phyloP scores from a whole-genome alignment of 768 basidiomycete species.

The Russula emetica region DNA sequence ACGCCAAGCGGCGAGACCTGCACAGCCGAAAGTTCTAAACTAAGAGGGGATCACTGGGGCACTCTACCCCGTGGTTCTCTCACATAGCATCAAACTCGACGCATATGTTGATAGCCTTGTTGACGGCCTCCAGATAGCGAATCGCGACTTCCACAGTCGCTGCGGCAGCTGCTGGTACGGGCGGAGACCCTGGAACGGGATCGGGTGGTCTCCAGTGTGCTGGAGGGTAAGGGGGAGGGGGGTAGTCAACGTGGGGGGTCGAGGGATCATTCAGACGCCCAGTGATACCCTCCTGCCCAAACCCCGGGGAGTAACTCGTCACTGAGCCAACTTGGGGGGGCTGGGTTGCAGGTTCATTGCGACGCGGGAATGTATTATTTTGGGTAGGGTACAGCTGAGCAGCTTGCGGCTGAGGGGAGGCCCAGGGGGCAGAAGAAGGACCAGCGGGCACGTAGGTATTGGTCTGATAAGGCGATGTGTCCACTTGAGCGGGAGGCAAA shows the following conservation, averaged over 20 bases:
- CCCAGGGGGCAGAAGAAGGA: neutral
- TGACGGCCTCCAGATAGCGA: conserved; percentile 16
- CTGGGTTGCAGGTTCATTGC: neutral
- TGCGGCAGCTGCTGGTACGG: neutral
- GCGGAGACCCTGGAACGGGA: neutral
- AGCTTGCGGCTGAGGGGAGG: neutral
- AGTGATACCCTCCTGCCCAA: neutral
- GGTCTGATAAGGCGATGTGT: neutral
- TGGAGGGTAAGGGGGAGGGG: conserved; percentile 11
- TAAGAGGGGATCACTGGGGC: neutral
- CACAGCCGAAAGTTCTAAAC: conserved; percentile 6
- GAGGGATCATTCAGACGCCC: neutral
- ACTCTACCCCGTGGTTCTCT: neutral
- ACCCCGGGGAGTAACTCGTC: neutral
- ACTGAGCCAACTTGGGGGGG: neutral
- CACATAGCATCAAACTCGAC: conserved; percentile 11
- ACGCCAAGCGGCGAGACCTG: neutral
- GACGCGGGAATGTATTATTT: neutral
- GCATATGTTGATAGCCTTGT: conserved; percentile 14
- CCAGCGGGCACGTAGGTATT: neutral
- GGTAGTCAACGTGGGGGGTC: neutral
- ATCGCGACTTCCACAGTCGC: conserved; percentile 2
- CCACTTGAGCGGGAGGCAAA: neutral
- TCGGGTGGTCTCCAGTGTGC: neutral
- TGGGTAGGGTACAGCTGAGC: neutral